phyloP scores from a whole-genome alignment of 257 asterid species.

The Solanum acaule region DNA sequence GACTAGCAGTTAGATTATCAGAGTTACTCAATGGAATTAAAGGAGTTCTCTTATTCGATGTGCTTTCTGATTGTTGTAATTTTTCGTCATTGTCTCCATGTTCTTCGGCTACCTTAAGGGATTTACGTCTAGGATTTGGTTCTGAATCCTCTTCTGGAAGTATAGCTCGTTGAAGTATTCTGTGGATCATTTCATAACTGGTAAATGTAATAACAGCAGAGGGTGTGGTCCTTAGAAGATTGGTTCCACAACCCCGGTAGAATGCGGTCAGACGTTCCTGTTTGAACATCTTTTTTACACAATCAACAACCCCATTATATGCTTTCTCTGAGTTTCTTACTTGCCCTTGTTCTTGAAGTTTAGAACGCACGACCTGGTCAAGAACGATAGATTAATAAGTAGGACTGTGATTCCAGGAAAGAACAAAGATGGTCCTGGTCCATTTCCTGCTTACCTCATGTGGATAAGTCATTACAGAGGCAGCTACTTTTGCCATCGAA shows the following conservation, averaged over 20 bases:
- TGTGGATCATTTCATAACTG: conserved; percentile 80
- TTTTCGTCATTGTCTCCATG: conserved; percentile 10
- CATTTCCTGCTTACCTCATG: conserved; percentile 61
- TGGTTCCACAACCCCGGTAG: conserved; percentile 95
- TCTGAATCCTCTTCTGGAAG: conserved; percentile 39
- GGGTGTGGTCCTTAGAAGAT: conserved; percentile 90
- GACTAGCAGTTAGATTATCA: conserved; percentile 34
- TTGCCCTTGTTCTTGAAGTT: conserved; percentile 96
- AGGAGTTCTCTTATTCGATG: conserved; percentile 35
- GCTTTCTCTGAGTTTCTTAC: conserved; percentile 34
- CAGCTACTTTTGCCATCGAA: conserved; percentile 65
- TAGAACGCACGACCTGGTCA: conserved; percentile 78
- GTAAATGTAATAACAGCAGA: conserved; percentile 91
- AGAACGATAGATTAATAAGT: not conserved
- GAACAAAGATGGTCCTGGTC: not conserved
- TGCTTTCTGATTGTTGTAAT: conserved; percentile 27
- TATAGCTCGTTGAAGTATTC: conserved; percentile 36
- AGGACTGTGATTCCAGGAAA: not conserved
- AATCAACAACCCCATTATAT: conserved; percentile 68
- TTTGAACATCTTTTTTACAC: conserved; percentile 50
- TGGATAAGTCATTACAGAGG: conserved; percentile 84
- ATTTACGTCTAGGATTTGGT: conserved; percentile 20
- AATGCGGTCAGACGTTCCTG: conserved; percentile 75
- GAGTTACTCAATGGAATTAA: conserved; percentile 30
- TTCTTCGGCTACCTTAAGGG: conserved; percentile 21